Base-by-base conservation (phyloP, 257 asterid species). In the Sherardia arvensis region DNA sequence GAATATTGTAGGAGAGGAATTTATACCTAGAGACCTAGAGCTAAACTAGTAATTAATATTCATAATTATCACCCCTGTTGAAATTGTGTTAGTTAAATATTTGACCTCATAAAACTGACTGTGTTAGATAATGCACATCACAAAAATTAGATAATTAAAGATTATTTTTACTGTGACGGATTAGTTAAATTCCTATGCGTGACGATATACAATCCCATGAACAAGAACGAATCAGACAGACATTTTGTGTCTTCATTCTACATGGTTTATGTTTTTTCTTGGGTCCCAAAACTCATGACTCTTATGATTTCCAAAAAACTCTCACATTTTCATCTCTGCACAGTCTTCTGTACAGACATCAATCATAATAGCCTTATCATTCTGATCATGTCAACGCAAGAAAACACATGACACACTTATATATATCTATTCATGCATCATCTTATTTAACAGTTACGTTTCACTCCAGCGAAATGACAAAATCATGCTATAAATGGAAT, bases 311-410 rank as follows among this genome's bases (percentile, higher is more conserved):
- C 3, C 66, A 56, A 17, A 14, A 49, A 54, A 4, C 38, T 29
- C 17, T 14, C 61, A 58, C 15, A 27, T 61, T 67, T 43, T 74
- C 57, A 72, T 70, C 70, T 57, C 76, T 51, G 60, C 65, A 62
- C 8, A 51, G 69, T 73, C 72, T 45, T 71, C 56, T 71, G 18
- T 26, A 18, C 25, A 25, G 11, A 64, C 29, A 49, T 54, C 71
- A 76, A 66, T 67, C 70, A 67, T 71, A 59, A 66, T 63, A 57
- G 58, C 36, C 58, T 70, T 43, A 49, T 49, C 56, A 49, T 49
- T n/a, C 27, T 76, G 71, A 65, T 71, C 71, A 58, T 30, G 62
- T 43, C 47, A 62, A 15, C 61, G 26, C 30, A 34, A 38, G 29
- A 2, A 40, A 3, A 27, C 12, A 38, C 36, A 7, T n/a, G n/a